phyloP scores from a whole-genome alignment of 73 alveolate genomes.

The Tetrahymena thermophila region DNA sequence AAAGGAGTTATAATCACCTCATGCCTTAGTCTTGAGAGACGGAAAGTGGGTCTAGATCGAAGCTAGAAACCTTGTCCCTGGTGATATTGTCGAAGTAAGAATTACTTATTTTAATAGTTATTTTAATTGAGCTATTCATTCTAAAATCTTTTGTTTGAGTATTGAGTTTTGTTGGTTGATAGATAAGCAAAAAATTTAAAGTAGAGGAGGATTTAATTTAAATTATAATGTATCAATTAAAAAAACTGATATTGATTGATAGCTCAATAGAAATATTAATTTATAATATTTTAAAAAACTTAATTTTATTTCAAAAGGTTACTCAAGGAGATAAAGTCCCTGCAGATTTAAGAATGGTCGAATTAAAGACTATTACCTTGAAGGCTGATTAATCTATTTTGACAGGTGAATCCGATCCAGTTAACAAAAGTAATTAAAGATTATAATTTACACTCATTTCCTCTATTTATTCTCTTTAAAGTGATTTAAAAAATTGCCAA shows the following conservation, averaged over 20 bases:
- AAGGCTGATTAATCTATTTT: slow-evolving; percentile 30
- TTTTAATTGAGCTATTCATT: not conserved
- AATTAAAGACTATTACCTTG: slow-evolving; percentile 32
- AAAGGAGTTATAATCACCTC: slow-evolving; percentile 72
- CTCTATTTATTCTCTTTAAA: too few species aligned
- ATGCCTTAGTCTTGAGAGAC: slow-evolving; percentile 66
- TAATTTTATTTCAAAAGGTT: not conserved
- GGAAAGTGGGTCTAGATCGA: slow-evolving; percentile 70
- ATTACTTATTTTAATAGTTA: too few species aligned
- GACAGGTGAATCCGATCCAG: not conserved
- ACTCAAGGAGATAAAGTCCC: slow-evolving; percentile 88
- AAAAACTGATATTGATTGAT: not conserved
- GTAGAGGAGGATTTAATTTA: not conserved
- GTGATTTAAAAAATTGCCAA: too few species aligned
- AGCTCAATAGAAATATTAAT: too few species aligned
- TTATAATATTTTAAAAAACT: too few species aligned
- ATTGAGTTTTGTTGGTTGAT: not conserved
- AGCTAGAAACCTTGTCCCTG: slow-evolving; percentile 83
- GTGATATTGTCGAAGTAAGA: slow-evolving; percentile 74
- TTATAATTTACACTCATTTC: too few species aligned
- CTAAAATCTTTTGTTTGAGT: too few species aligned
- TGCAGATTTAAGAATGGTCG: slow-evolving; percentile 82
- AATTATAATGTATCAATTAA: not conserved
- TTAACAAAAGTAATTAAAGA: not conserved
- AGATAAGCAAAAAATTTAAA: not conserved